Base-by-base conservation (phyloP, 306 rosid species). In the Cucumis cinereus region DNA sequence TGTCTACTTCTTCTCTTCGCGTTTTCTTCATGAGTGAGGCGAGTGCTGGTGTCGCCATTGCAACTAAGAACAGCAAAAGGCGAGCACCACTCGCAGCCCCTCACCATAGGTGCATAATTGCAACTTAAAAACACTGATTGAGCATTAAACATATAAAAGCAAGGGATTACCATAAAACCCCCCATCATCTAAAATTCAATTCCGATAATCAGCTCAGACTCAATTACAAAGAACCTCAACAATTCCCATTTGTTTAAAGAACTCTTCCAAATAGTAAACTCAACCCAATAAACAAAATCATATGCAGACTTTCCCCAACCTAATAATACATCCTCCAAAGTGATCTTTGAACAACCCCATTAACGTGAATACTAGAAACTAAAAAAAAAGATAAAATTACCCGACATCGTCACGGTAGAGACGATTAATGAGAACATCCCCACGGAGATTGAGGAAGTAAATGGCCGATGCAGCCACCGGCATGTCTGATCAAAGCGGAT, bases 331-430 rank as follows among this genome's bases (percentile, higher is more conserved):
- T 28, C 58, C 40, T 3, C 26, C 24, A 71, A 71, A 49, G 38
- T 7, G 0, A 62, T 62, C 70, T 1, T 17, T 30, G 35, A 30
- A 30, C 35, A 30, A 30, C 35, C 4, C 59, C 59, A 9, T 17
- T 8, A 1, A 17, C 16, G 10, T 9, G 15, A 50, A 50, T 49
- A 49, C 17, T 49, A 17, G 75, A 8, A 49, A 47, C 58, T 41
- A 50, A 0, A 43, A 17, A 71, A 17, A 26, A 43, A 26, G 59
- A 0, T 24, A 17, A 58, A 26, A 43, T 61, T 89, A 91, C 97
- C 98, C 96, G 66, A 94, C 98, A 83, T 94, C 93, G 82, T 94
- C 97, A 6, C 98, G 97, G 62, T 94, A 91, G 79, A 94, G 98
- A 67, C 98, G 96, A 60, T 91, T 94, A 83, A 91, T 94, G 86